phyloP scores from a whole-genome alignment of 208 protist species.

The Wallacemonas sp. region DNA sequence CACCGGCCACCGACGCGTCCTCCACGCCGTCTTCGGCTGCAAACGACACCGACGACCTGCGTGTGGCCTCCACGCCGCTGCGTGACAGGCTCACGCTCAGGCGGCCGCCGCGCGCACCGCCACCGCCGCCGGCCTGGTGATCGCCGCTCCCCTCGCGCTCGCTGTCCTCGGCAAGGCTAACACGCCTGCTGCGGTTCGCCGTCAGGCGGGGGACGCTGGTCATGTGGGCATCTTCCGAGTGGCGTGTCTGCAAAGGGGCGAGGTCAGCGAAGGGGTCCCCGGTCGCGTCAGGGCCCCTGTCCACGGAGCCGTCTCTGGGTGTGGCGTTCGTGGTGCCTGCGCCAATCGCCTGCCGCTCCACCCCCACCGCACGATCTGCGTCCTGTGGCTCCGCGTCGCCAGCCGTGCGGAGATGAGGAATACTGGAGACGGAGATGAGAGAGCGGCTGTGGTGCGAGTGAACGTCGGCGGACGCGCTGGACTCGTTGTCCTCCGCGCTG shows the following conservation, averaged over 20 bases:
- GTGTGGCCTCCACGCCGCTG: not conserved
- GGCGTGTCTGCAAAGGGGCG: not conserved
- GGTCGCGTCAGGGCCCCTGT: too few species aligned
- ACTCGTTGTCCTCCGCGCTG: not conserved
- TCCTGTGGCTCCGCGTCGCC: slow-evolving; percentile 2
- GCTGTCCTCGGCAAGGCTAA: not conserved
- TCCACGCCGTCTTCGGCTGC: not conserved
- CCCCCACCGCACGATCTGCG: too few species aligned
- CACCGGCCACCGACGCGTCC: not conserved
- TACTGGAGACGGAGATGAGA: slow-evolving; percentile 5
- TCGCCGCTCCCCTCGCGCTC: not conserved
- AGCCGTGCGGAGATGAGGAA: not conserved
- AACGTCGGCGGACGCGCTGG: too few species aligned
- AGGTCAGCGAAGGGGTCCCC: not conserved
- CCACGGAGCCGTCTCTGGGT: too few species aligned
- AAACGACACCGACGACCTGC: not conserved
- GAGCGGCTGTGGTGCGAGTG: not conserved
- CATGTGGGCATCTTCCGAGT: not conserved
- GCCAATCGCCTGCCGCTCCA: not conserved
- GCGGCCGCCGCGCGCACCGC: not conserved
- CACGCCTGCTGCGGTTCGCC: not conserved
- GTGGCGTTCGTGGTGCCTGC: not conserved
- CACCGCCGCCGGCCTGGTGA: not conserved
- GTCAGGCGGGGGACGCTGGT: not conserved
- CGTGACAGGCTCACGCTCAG: not conserved